Percentiles rank a stretch among this genome's conserved stretches.
Conservation (phyloP, 306 rosid genomes). For the Oxytropis ochrocephala region DNA sequence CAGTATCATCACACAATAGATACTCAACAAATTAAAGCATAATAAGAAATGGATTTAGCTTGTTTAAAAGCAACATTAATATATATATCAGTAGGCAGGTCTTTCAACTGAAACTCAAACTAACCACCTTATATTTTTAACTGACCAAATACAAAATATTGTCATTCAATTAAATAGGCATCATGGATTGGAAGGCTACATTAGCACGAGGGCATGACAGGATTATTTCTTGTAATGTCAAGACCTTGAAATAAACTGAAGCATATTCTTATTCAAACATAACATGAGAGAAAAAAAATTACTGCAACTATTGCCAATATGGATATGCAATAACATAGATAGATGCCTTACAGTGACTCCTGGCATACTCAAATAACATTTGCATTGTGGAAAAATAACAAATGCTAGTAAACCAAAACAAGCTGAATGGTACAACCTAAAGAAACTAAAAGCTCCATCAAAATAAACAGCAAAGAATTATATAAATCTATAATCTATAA, state of each 20-base stretch:
- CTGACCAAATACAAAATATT: neutral
- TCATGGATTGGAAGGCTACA: neutral
- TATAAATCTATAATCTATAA: neutral
- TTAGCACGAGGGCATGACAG: neutral
- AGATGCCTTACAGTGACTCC: neutral
- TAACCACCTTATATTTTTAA: neutral
- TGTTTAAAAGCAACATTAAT: neutral
- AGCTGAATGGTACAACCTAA: neutral
- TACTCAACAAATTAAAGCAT: neutral
- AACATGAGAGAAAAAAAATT: neutral
- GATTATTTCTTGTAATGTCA: neutral
- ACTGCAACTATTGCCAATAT: neutral
- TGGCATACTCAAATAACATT: neutral
- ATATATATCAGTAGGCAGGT: neutral
- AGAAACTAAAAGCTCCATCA: neutral
- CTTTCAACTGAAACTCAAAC: neutral
- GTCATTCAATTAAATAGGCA: neutral
- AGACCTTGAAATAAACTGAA: neutral
- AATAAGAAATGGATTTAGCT: neutral
- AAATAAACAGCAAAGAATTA: neutral
- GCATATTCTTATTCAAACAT: neutral
- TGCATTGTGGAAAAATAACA: neutral
- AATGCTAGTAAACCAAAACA: neutral
- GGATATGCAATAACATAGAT: neutral
- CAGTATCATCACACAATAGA: neutral